Base-by-base conservation (phyloP, 805 yeast species). In the Debaryomyces tyrocola region DNA sequence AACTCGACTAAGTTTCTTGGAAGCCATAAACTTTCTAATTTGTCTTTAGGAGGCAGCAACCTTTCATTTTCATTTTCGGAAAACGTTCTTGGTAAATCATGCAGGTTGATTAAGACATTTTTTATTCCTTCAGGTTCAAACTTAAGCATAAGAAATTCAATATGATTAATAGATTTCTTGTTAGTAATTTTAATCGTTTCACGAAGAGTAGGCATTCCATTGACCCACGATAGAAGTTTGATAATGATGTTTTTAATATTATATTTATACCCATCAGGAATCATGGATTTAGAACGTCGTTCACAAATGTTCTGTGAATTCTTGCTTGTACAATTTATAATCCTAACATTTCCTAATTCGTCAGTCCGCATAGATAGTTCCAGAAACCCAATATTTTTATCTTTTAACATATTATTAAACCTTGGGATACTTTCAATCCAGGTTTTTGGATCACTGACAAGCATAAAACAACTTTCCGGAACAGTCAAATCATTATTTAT, bases 131-230 rank as follows among this genome's bases (percentile, higher is more conserved):
- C 17, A 6, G 48, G 17, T 35, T 54, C 51, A 41, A 46, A 62
- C 39, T 55, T 56, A 2, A 59, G 45, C 62, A 61, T 62, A 18
- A 55, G 28, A 20, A 54, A 48, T 8, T 50, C 50, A n/a, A 47
- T 40, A 9, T 46, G 58, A 20, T 52, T 53, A 9, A 50, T 54
- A 2, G 18, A 37, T 40, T 60, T 62, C 17, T n/a, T 12, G 12
- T 44, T 46, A 8, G 60, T 29, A 17, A 54, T 36, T 6, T 18
- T 28, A 9, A 48, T 45, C 12, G 27, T 20, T 27, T 12, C 33
- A 12, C 27, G 17, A 18, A 40, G 17, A 7, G 12, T 24, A 20
- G 35, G 20, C 9, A 6, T 12, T 5, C 33, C 36, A 28, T 36
- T 21, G 7, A 38, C 31, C 15, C 42, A 33, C n/a, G 47, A 31